These are phyloP conservation scores for Pseudogymnoascus sp. DNA, from an alignment of 2,329 filamentous ascomycete genomes.

Conservation along the genomic window DNA sequence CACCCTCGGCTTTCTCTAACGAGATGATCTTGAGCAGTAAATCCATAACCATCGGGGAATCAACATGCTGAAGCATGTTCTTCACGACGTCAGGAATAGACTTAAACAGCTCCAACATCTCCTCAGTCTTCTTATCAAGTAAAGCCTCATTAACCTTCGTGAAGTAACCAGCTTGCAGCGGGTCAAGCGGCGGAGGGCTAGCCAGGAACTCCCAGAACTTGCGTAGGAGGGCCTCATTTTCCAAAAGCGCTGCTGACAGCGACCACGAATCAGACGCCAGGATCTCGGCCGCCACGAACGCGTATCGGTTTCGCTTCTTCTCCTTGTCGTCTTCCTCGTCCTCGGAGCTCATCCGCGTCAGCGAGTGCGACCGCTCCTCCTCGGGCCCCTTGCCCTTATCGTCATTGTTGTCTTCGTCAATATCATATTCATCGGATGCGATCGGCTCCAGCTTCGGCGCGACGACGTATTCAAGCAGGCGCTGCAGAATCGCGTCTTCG, in stretches of 20 bases:
- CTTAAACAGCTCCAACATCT: conserved; percentile 89
- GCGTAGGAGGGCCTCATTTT: conserved; percentile 69
- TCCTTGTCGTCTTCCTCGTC: conserved; percentile 68
- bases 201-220: conserved; percentile 90
- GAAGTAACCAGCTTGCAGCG: conserved; percentile 93
- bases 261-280: conserved; percentile 95
- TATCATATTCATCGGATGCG: conserved; percentile 44
- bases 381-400: conserved; percentile 34
- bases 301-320: conserved; percentile 87
- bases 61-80: conserved; percentile 85
- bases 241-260: conserved; percentile 85
- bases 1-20: conserved; percentile 83
- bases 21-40: conserved; percentile 94
- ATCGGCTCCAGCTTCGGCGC: conserved; percentile 63
- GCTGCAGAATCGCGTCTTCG: conserved; percentile 76
- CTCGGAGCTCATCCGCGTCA: conserved; percentile 39
- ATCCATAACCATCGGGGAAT: conserved; percentile 98
- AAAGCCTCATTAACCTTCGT: conserved; percentile 98
- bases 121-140: conserved; percentile 94
- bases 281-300: conserved; percentile 87
- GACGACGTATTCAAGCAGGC: conserved; percentile 84
- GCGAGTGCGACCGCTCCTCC: conserved; percentile 43
- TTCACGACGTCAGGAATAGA: conserved; percentile 73
- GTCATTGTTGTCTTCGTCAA: conserved; percentile 43
- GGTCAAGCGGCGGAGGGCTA: conserved; percentile 76